Base-by-base conservation (phyloP, 352 stramenopile genomes). In the Halophytophthora batemanensis region DNA sequence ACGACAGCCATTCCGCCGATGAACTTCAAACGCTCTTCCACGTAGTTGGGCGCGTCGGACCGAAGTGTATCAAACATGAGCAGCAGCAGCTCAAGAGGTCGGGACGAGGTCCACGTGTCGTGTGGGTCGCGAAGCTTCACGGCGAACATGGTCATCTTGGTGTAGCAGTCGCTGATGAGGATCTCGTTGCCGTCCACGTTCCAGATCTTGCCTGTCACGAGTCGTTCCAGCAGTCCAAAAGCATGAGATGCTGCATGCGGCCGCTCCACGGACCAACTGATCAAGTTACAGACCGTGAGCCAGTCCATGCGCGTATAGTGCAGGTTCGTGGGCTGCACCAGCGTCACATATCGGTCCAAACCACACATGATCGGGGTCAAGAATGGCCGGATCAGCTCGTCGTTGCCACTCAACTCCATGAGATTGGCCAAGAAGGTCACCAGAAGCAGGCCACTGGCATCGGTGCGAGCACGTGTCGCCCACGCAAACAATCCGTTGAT, bases 351-450 rank as follows among this genome's bases (percentile, higher is more conserved):
- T 37, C 53, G 59, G 41, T 72, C 46, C 35, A 82, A 54, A 13
- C 78, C 76, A 19, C 69, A 75, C 50, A 85, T 73, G 29, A 90
- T 72, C 35, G 75, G 53, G n/a, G 74, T 69, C 45, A 90, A 34
- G 52, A 86, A 90, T 6, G 79, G 79, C 41, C 67, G 56, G 35
- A 86, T 66, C 6, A 90, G 57, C 38, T 85, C 67, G 25, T 86
- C 77, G 25, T 84, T 71, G 7, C 64, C 68, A 28, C 67, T 86
- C 48, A 77, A 65, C 41, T 90, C 75, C 40, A 87, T 80, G 1
- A 90, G 62, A 18, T 54, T 58, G 19, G 52, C 56, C n/a, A 90
- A 38, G 8, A 82, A 71, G 4, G 51, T 73, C 25, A 75, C 53
- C 28, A 88, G 15, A 18, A 82, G 28, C 2, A 64, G 39, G 8